Evolutionary conservation across 768 basidiomycete genomes (phyloP), one percentile per base, ranked within the genome.

Genomic region (Russula earlei): DNA sequence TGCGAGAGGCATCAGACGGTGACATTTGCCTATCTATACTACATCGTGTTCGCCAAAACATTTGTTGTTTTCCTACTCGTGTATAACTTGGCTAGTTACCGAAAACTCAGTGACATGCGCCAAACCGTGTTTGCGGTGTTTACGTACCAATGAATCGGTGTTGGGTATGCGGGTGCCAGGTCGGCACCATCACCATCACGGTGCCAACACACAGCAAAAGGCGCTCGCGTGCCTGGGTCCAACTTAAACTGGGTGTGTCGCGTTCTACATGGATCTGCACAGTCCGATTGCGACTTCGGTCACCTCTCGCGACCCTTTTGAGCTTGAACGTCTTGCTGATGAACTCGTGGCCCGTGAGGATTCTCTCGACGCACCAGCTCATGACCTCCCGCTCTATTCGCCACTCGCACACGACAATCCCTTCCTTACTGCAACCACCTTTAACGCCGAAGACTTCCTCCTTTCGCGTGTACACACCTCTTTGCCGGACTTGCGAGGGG

Each of bases 401-500:
- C 89, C 93, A 45, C 77, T 97, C 49, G 84, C 90, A 3, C 93
- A 94, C 64, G 70, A 78, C 67, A 86, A 95, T 67, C 75, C 82
- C 5, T 81, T 84, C 62, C 77, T 97, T 42, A 78, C 77, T 3
- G 76, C 83, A 0, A 73, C 80, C 25, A 70, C 72, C 1, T 98
- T 94, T 70, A 75, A 88, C 63, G 83, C 90, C 17, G 92, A 97
- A 65, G 77, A 78, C 1, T 97, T 98, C 71, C 80, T 98, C 3
- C 79, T 93, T 41, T 90, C 90, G 12, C 81, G 94, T 44, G 77
- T 86, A 27, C 84, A 90, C 63, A 87, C 86, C 0, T 89, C 91
- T 10, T 77, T 96, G 19, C 84, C 87, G 29, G 95, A 97, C 68
- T 75, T 97, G 31, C 84, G 93, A 51, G 70, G 4, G 94, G 98